Percentiles rank a stretch among this genome's conserved stretches.
Conservation (phyloP, 2,329 filamentous ascomycete species). For the Trichoderma sp. region DNA sequence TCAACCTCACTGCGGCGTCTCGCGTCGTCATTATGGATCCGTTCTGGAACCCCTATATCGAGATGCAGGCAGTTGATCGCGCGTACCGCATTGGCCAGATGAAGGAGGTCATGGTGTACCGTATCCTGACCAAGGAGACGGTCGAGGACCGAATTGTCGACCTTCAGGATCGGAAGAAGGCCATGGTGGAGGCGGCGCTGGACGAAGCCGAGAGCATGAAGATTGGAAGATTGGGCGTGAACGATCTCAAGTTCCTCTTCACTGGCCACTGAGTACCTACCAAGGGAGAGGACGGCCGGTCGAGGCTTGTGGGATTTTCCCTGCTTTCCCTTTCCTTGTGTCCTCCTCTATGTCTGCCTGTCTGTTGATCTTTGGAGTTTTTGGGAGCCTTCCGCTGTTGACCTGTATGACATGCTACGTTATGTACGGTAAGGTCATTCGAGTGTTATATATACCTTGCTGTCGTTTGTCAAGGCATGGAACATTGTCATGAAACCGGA, state of each 20-base stretch:
- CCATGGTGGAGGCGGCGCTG: slow-evolving; percentile 75
- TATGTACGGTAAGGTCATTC: too few relatives aligned
- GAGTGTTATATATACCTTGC: too few relatives aligned
- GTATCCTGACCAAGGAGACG: slow-evolving; percentile 73
- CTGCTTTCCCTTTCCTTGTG: not conserved
- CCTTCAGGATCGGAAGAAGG: slow-evolving; percentile 77
- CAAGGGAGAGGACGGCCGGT: not conserved
- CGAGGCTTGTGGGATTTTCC: not conserved
- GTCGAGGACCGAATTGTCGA: slow-evolving; percentile 85
- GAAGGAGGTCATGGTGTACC: slow-evolving; percentile 74
- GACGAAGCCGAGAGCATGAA: slow-evolving; percentile 71
- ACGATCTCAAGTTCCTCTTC: slow-evolving; percentile 73
- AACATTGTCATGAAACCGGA: too few relatives aligned
- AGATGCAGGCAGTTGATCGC: slow-evolving; percentile 89
- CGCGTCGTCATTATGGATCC: slow-evolving; percentile 90
- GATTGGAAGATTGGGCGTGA: slow-evolving; percentile 65
- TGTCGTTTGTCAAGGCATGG: too few relatives aligned
- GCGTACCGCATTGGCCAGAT: slow-evolving; percentile 85
- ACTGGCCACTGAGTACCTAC: slow-evolving; percentile 29
- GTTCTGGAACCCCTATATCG: slow-evolving; percentile 93
- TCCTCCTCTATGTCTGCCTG: not conserved
- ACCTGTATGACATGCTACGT: too few relatives aligned
- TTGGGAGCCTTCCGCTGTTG: too few relatives aligned
- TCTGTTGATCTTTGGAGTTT: not conserved
- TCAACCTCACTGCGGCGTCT: slow-evolving; percentile 81